A percentile compares a stretch with the other conserved stretches of the same genome.
Conservation (phyloP, 2,329 filamentous ascomycete genomes). For the Emericellopsis cladophorae region DNA sequence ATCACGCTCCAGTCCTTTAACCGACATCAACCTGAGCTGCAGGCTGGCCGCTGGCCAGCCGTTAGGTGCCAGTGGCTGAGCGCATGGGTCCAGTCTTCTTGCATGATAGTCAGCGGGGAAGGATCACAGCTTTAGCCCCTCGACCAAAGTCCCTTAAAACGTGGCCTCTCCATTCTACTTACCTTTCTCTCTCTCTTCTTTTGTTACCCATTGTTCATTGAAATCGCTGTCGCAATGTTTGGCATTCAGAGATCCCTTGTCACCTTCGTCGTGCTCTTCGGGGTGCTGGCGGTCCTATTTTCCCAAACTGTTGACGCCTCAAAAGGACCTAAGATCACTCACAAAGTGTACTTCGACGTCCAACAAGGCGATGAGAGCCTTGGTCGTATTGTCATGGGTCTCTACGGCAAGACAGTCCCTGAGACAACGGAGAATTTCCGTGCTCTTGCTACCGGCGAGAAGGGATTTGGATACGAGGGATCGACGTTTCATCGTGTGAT, state of each 20-base stretch:
- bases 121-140: too few species aligned
- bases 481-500: conserved; percentile 84
- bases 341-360: conserved; percentile 89
- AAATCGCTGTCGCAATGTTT: conserved; percentile 47
- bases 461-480: conserved; percentile 73
- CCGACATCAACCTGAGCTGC: too few species aligned
- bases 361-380: conserved; percentile 60
- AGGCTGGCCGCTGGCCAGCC: too few species aligned
- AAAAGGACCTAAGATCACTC: conserved; percentile 89
- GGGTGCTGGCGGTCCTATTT: conserved; percentile 63
- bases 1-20: too few species aligned
- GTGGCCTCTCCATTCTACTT: conserved; percentile 1
- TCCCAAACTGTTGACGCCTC: conserved; percentile 59
- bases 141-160: background rate
- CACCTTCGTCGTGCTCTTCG: conserved; percentile 63
- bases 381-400: conserved; percentile 66
- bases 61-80: too few species aligned
- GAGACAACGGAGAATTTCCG: conserved; percentile 66
- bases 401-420: conserved; percentile 80
- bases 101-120: too few species aligned
- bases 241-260: conserved; percentile 58
- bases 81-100: too few species aligned
- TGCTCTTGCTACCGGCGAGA: conserved; percentile 72
- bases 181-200: background rate
- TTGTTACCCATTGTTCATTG: background rate